Evolutionary conservation across 2,329 filamentous ascomycete genomes (phyloP).

Genomic region (Pestalotiopsis sp.): DNA sequence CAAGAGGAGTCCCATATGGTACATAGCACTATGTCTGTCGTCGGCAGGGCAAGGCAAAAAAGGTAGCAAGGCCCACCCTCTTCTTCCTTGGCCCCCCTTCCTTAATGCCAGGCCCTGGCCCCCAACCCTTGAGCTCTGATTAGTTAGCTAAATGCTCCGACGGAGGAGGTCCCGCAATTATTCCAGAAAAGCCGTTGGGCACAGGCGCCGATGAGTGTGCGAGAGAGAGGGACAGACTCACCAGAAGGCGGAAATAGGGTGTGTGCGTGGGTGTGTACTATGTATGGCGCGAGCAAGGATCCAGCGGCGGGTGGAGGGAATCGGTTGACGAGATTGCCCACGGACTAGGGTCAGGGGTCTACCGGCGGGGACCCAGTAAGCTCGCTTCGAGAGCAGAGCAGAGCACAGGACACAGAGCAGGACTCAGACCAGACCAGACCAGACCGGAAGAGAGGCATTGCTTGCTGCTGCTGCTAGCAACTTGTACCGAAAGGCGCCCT

Average conservation of each 20-base stretch:
- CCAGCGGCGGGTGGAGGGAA: constrained; percentile 34
- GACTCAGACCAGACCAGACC: background rate
- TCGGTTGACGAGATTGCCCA: constrained; percentile 48
- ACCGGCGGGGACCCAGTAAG: constrained; percentile 31
- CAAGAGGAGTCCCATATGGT: constrained; percentile 3
- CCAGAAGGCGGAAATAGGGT: background rate
- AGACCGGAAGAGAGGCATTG: constrained; percentile 1
- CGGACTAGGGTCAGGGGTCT: constrained; percentile 32
- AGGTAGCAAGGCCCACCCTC: constrained; percentile 8
- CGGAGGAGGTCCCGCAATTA: constrained; percentile 41
- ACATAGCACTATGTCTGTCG: background rate
- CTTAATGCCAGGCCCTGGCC: constrained; percentile 35
- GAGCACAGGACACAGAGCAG: constrained; percentile 9
- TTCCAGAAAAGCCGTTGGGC: constrained; percentile 48
- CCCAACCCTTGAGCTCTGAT: constrained; percentile 40
- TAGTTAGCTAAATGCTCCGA: constrained; percentile 48
- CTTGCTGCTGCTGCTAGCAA: background rate
- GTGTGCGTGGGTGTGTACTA: constrained; percentile 13
- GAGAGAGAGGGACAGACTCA: constrained; percentile 22
- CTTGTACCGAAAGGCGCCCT: constrained; percentile 5
- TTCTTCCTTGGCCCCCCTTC: constrained; percentile 12
- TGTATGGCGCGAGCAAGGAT: background rate
- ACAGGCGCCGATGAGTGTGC: constrained; percentile 37
- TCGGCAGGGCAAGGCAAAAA: background rate
- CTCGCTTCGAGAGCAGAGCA: constrained; percentile 36